A percentile compares a stretch with the other conserved stretches of the same genome.
Evolutionary conservation across 768 basidiomycete genomes (phyloP).

Genomic region (Epithele typhae): DNA sequence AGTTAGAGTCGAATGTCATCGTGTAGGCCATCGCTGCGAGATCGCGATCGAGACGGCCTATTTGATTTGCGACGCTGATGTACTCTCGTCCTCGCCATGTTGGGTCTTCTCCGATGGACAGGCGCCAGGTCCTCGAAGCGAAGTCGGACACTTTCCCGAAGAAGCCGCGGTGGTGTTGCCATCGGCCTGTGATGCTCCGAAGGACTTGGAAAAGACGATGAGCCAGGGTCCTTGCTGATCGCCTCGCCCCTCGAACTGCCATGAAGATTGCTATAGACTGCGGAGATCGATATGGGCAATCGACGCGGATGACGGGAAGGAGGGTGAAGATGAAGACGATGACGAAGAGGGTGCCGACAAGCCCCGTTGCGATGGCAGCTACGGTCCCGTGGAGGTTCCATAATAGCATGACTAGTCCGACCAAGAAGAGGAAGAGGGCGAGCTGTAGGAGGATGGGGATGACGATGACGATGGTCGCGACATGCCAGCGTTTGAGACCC

Average conservation of each 20-base stretch:
- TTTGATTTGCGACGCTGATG: background rate
- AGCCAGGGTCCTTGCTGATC: background rate
- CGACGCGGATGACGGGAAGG: constrained; percentile 10
- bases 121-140: constrained; percentile 1
- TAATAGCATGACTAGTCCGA: constrained; percentile 18
- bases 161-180: background rate
- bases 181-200: constrained; percentile 1
- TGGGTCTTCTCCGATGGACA: constrained; percentile 2
- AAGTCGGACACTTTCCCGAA: background rate
- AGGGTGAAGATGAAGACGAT: constrained; percentile 16
- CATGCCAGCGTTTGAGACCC: constrained; percentile 20
- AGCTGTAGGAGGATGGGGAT: constrained; percentile 18
- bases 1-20: constrained; percentile 2
- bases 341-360: constrained; percentile 9
- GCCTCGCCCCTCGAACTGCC: background rate
- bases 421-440: constrained; percentile 14
- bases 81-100: constrained; percentile 8
- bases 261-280: constrained; percentile 12
- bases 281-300: constrained; percentile 18
- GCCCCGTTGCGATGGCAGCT: constrained; percentile 10
- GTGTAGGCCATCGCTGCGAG: constrained; percentile 5
- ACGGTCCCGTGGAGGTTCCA: constrained; percentile 17
- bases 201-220: background rate
- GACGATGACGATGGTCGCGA: constrained; percentile 17
- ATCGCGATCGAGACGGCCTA: constrained; percentile 2